Percentiles rank a stretch among this genome's conserved stretches.
Conservation (phyloP, 371 early-diverging fungal species). For the Fennellomyces sp. region DNA sequence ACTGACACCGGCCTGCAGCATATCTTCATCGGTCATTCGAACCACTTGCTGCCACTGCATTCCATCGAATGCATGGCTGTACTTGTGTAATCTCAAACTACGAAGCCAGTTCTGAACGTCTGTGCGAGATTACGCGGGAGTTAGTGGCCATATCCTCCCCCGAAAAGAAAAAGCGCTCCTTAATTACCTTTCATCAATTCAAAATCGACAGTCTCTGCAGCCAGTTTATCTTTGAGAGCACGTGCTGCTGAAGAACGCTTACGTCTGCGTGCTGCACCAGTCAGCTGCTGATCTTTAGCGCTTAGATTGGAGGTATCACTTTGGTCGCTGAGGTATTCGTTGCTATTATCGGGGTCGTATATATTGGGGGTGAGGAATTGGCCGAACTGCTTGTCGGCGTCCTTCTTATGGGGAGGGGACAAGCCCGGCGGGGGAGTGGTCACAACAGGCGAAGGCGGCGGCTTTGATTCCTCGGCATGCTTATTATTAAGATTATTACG, state of each 20-base stretch:
- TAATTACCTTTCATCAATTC: conserved; percentile 78
- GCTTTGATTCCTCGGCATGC: not conserved
- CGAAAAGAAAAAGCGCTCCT: too few species aligned
- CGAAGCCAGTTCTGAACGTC: conserved; percentile 95
- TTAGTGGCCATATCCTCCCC: conserved; percentile 1
- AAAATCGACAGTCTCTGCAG: conserved; percentile 80
- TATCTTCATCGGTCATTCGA: conserved; percentile 80
- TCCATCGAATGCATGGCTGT: conserved; percentile 85
- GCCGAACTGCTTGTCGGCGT: too few species aligned
- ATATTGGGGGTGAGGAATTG: conserved; percentile 34
- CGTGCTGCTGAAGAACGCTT: conserved; percentile 52
- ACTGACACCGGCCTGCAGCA: conserved; percentile 85
- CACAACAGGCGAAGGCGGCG: not conserved
- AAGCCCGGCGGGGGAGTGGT: conserved; percentile 3
- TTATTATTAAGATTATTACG: not conserved
- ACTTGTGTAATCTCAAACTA: conserved; percentile 93
- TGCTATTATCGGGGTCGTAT: conserved; percentile 32
- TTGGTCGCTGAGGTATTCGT: conserved; percentile 57
- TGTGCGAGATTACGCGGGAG: conserved; percentile 9
- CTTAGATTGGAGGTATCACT: conserved; percentile 47
- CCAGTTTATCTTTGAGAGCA: conserved; percentile 77
- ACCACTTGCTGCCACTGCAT: conserved; percentile 89
- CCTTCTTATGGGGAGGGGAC: conserved; percentile 8
- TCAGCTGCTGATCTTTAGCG: conserved; percentile 34
- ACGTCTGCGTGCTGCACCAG: conserved; percentile 47